Evolutionary conservation across 2,329 filamentous ascomycete species (phyloP), one percentile per base, ranked within the genome.

Genomic region (Phialophora macrospora): DNA sequence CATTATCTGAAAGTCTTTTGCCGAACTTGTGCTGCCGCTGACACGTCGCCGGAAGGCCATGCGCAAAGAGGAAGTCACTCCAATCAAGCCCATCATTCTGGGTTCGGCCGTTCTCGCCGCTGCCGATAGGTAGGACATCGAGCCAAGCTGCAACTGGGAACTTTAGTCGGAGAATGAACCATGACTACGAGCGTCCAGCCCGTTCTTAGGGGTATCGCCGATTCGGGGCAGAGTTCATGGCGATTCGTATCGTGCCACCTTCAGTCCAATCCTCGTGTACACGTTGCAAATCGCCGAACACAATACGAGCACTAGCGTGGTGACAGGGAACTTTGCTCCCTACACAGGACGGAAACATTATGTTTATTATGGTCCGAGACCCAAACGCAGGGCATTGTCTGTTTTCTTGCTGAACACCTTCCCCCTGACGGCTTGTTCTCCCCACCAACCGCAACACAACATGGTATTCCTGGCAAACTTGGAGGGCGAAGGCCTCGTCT

Each of bases 401-500:
- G 26, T 22, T 51, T 44, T 2, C 3, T 14, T 9, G 2, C 17
- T 51, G 22, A 51, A 14, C 48, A 26, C 8, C 22, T 51, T 26
- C 24, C 11, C 5, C 20, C 48, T 26, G 0, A 3, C 22, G 8
- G 22, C 20, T 26, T 51, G 4, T 51, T 12, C 48, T 28, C 14
- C 2, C 7, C 22, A 5, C 14, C 22, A 49, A 4, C 34, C 6
- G 20, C 6, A 44, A 4, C 17, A 60, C 5, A n/a, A 58, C n/a
- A n/a, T 65, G 58, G 63, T 65, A 12, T 65, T 22, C 34, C 63
- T 65, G 17, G 63, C 63, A 41, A 66, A 66, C 55, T 52, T 66
- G 34, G 64, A 66, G 22, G 46, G 44, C 24, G 17, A 46, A 28
- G 60, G 51, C 55, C 60, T 63, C 30, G 55, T 63, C 12, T 66